Conservation (phyloP, 148 eudicot species). For the Beta vulgaris region DNA sequence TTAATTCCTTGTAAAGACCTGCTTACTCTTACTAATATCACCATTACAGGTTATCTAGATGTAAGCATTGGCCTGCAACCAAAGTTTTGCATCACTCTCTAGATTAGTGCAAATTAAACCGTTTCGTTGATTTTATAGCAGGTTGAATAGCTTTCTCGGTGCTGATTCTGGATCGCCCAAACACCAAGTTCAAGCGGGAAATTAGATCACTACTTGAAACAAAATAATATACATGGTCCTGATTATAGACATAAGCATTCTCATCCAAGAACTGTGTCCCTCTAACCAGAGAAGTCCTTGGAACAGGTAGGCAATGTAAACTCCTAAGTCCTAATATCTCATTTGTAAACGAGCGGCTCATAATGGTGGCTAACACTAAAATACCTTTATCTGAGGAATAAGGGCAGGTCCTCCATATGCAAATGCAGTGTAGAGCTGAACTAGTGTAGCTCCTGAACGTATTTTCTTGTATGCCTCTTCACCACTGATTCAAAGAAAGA, state of each 20-base stretch:
- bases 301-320: neutral
- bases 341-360: neutral
- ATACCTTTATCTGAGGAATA: constrained; percentile 92
- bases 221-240: neutral
- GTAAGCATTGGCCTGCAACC: too few relatives aligned
- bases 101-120: too few relatives aligned
- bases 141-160: too few relatives aligned
- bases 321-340: neutral
- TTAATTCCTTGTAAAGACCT: too few relatives aligned
- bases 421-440: constrained; percentile 92
- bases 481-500: constrained; percentile 52
- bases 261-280: too few relatives aligned
- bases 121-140: too few relatives aligned
- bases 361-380: neutral
- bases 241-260: neutral
- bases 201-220: neutral
- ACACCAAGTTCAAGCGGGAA: too few relatives aligned
- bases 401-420: constrained; percentile 98
- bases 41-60: too few relatives aligned
- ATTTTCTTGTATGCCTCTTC: constrained; percentile 97
- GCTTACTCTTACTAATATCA: too few relatives aligned
- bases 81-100: too few relatives aligned
- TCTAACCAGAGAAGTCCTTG: neutral
- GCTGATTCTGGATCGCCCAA: too few relatives aligned
- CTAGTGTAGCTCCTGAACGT: constrained; percentile 87